These are phyloP conservation scores for Leptodontidium sp. DNA, from an alignment of 2,329 filamentous ascomycete genomes.

Conservation along the genomic window DNA sequence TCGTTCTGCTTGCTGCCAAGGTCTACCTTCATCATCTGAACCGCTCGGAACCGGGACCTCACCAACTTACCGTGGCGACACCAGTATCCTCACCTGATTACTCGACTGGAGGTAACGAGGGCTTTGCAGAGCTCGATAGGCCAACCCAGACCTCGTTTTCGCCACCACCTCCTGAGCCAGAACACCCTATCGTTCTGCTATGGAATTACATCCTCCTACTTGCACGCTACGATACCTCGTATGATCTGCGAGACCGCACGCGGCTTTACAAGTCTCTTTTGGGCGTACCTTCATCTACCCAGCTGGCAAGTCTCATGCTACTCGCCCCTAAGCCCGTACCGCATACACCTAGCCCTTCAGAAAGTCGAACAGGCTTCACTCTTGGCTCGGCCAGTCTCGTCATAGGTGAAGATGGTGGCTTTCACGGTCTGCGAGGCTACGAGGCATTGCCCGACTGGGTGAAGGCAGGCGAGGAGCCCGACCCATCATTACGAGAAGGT, in stretches of 20 bases:
- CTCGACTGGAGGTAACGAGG: conserved; percentile 38
- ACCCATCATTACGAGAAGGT: conserved; percentile 74
- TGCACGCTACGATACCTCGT: conserved; percentile 91
- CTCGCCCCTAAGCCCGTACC: conserved; percentile 95
- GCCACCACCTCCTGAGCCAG: conserved; percentile 42
- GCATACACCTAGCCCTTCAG: conserved; percentile 87
- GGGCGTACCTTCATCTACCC: conserved; percentile 74
- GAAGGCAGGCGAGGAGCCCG: conserved; percentile 78
- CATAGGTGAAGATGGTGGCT: conserved; percentile 76
- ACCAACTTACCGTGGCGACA: conserved; percentile 40
- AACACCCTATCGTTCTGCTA: conserved; percentile 76
- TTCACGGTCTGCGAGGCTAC: conserved; percentile 81
- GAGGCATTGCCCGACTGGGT: conserved; percentile 87
- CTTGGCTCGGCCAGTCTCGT: conserved; percentile 89
- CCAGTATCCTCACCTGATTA: conserved; percentile 41
- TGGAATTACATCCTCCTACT: conserved; percentile 88
- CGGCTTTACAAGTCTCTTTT: conserved; percentile 89
- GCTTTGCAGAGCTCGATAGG: conserved; percentile 39
- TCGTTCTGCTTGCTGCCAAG: conserved; percentile 92
- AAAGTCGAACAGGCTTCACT: conserved; percentile 77
- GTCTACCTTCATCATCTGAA: conserved; percentile 92
- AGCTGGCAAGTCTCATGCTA: conserved; percentile 89
- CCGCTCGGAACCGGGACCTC: conserved; percentile 57
- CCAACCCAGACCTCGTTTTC: conserved; percentile 32
- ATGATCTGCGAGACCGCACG: conserved; percentile 90